Base-by-base conservation (phyloP, 495 filamentous ascomycete species). In the Articulospora tetracladia region DNA sequence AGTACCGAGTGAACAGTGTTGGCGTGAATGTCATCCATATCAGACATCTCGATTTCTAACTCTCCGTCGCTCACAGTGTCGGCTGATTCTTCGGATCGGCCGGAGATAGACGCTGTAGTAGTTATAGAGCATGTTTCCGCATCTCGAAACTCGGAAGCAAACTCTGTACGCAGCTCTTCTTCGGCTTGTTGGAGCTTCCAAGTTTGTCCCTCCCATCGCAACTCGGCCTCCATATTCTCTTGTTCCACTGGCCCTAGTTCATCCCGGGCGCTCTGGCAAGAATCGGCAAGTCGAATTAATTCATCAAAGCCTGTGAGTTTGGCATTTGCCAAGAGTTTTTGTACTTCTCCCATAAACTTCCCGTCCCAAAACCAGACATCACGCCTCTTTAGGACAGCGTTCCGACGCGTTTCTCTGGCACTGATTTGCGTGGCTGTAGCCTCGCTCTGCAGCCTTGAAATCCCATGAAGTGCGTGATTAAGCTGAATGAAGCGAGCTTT, bases 161-260 rank as follows among this genome's bases (percentile, higher is more conserved):
- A 44, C 3, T 44, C 17, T 3, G 3, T 19, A 44, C 4, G 8
- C 11, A 44, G 17, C 10, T 44, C 17, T 44, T 12, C 3, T 44
- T 44, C 39, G 8, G 15, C 39, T 44, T 44, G 4, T n/a, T 19
- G 39, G 8, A 44, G 17, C 15, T 44, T 44, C 39, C 39, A 44
- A 44, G 17, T 44, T 17, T 12, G 8, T 12, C 39, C 39, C 15
- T 44, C 39, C 39, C 39, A 44, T 44, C 17, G 4, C 20, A 55
- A 55, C 32, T 65, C 63, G 6, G 63, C 59, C 25, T 65, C 63
- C 19, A 61, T 61, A 4, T 26, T 51, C 25, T 65, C 63, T 28
- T 65, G 55, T 23, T 65, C 63, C 22, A 62, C 6, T 12, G 58
- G 58, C n/a, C 63, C 63, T 11, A 65, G 28, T 6, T 19, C 25